Conservation (phyloP, 805 yeast species). For the Lachancea waltii region DNA sequence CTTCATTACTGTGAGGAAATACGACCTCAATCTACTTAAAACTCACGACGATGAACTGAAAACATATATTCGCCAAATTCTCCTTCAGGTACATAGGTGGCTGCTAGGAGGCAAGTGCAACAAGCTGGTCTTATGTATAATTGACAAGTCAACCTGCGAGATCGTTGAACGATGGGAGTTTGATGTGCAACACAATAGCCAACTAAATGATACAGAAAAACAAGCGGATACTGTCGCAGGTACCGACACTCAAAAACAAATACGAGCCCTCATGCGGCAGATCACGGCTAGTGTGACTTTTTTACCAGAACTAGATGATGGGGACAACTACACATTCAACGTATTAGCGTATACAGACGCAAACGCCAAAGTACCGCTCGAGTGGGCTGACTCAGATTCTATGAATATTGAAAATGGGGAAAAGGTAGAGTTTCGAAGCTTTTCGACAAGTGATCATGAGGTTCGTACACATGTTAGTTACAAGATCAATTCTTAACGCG, state of each 20-base stretch:
- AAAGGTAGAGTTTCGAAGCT: conserved; percentile 59
- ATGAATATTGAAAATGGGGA: conserved; percentile 55
- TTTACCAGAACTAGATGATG: conserved; percentile 60
- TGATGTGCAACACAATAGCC: conserved; percentile 40
- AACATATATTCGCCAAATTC: conserved; percentile 56
- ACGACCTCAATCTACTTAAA: conserved; percentile 67
- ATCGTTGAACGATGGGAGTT: conserved; percentile 86
- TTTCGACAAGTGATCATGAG: conserved; percentile 60
- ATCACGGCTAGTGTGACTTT: conserved; percentile 84
- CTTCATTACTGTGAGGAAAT: conserved; percentile 68
- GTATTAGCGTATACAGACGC: conserved; percentile 79
- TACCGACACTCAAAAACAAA: conserved; percentile 57
- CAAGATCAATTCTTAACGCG: conserved; percentile 15
- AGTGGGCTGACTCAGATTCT: conserved; percentile 78
- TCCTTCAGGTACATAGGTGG: conserved; percentile 71
- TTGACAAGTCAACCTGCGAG: conserved; percentile 59
- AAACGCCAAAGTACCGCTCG: conserved; percentile 58
- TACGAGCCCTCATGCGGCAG: conserved; percentile 82
- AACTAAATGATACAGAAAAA: conserved; percentile 6
- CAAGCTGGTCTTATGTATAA: conserved; percentile 64
- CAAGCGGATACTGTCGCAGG: conserved; percentile 13
- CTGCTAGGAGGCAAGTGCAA: conserved; percentile 60
- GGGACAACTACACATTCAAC: conserved; percentile 65
- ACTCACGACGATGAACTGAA: conserved; percentile 72
- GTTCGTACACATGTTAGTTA: conserved; percentile 65